Evolutionary conservation across 2,329 filamentous ascomycete genomes (phyloP).

Genomic region (Alternaria dauci): DNA sequence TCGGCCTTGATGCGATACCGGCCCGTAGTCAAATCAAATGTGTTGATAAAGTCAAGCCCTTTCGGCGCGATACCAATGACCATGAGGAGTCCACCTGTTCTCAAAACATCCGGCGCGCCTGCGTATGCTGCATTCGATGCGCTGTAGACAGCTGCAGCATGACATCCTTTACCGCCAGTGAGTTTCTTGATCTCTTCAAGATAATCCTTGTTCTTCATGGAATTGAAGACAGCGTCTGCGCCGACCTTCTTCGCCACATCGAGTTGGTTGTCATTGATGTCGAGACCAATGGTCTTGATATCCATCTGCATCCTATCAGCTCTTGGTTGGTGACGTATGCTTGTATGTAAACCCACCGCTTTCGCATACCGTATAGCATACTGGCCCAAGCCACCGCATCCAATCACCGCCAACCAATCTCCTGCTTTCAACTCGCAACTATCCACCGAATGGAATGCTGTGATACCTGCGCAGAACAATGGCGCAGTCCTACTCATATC

Average conservation of each 20-base stretch:
- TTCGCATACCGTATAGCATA: conserved; percentile 59
- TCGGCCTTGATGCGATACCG: conserved; percentile 55
- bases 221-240: conserved; percentile 56
- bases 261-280: conserved; percentile 56
- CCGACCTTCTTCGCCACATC: conserved; percentile 52
- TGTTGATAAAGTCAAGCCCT: conserved; percentile 48
- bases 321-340: too few species aligned
- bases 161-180: conserved; percentile 51
- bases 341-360: conserved; percentile 33
- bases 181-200: conserved; percentile 53
- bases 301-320: conserved; percentile 45
- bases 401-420: conserved; percentile 56
- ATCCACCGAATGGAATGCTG: conserved; percentile 48
- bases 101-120: conserved; percentile 48
- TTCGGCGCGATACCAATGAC: conserved; percentile 54
- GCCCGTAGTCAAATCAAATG: conserved; percentile 54
- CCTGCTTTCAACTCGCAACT: conserved; percentile 44
- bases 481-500: conserved; percentile 52
- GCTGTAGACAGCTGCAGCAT: conserved; percentile 56
- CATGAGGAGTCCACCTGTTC: conserved; percentile 54
- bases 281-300: conserved; percentile 54
- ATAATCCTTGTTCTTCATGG: conserved; percentile 51
- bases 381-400: conserved; percentile 58
- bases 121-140: conserved; percentile 51
- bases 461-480: conserved; percentile 62